Evolutionary conservation across 305 asterid species (phyloP).

Genomic region (Fraxinus sp.): DNA sequence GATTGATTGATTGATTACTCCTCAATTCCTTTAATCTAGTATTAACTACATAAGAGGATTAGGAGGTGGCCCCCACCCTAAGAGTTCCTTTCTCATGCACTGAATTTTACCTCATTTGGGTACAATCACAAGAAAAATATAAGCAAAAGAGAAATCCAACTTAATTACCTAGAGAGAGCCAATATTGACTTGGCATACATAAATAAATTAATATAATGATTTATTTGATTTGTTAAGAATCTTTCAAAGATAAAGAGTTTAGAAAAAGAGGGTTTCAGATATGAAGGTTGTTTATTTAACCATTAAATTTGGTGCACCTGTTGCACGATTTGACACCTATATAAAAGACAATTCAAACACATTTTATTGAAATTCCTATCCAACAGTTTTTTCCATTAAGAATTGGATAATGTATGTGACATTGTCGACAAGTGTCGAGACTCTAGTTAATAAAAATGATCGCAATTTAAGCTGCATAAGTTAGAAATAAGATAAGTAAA

Average conservation of each 20-base stretch:
- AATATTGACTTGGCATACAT: conserved; percentile 38
- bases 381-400: neutral
- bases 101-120: conserved; percentile 25
- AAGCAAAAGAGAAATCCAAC: neutral
- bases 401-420: neutral
- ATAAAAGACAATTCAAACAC: conserved; percentile 17
- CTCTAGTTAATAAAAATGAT: too few relatives aligned
- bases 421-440: neutral
- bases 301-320: conserved; percentile 2
- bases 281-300: neutral
- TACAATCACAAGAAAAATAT: conserved; percentile 19
- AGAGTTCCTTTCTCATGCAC: conserved; percentile 20
- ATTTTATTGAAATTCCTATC: neutral
- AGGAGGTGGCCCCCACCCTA: conserved; percentile 27
- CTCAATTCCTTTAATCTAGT: conserved; percentile 2
- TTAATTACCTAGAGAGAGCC: conserved; percentile 33
- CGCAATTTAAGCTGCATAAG: too few relatives aligned
- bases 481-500: neutral
- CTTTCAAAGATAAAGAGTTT: conserved; percentile 7
- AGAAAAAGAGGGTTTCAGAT: neutral
- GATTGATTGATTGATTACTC: conserved; percentile 13
- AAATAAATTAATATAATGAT: neutral
- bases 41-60: conserved; percentile 17
- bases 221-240: conserved; percentile 24
- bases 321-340: conserved; percentile 24